Percentiles rank a stretch among this genome's conserved stretches.
Conservation (phyloP, 2,329 filamentous ascomycete genomes). For the Penicillium palitans region DNA sequence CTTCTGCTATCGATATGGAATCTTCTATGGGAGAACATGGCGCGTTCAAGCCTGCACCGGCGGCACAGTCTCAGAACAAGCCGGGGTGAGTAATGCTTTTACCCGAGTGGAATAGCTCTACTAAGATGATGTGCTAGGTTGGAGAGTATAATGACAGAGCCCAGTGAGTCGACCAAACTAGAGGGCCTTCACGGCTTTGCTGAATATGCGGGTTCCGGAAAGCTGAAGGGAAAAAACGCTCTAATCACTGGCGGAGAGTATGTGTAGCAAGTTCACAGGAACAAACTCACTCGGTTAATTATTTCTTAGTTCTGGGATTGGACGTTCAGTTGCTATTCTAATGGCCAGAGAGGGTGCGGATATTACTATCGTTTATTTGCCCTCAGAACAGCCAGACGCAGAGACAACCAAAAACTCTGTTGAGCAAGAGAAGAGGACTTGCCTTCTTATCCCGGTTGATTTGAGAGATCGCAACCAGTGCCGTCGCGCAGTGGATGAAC, state of each 20-base stretch:
- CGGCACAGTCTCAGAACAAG: constrained; percentile 28
- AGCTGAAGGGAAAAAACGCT: constrained; percentile 53
- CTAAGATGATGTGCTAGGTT: constrained; percentile 1
- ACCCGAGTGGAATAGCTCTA: background rate
- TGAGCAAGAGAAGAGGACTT: constrained; percentile 9
- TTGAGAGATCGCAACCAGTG: constrained; percentile 36
- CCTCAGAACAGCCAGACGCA: constrained; percentile 14
- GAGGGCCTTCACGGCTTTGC: constrained; percentile 29
- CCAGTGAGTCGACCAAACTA: constrained; percentile 39
- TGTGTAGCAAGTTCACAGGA: constrained; percentile 52
- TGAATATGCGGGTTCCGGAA: constrained; percentile 50
- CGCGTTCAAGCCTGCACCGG: constrained; percentile 24
- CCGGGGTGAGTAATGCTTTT: constrained; percentile 26
- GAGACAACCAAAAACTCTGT: constrained; percentile 11
- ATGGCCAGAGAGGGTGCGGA: constrained; percentile 20
- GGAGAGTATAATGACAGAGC: constrained; percentile 26
- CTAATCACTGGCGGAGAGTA: constrained; percentile 60
- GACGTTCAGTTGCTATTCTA: constrained; percentile 15
- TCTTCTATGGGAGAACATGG: constrained; percentile 29
- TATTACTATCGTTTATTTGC: constrained; percentile 17
- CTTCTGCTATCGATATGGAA: constrained; percentile 16
- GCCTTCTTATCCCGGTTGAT: constrained; percentile 13
- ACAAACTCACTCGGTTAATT: constrained; percentile 58
- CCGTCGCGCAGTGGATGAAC: constrained; percentile 53
- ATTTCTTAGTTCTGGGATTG: constrained; percentile 13